These are phyloP conservation scores for Knoxia roxburghii DNA, from an alignment of 257 asterid genomes.

Conservation along the genomic window DNA sequence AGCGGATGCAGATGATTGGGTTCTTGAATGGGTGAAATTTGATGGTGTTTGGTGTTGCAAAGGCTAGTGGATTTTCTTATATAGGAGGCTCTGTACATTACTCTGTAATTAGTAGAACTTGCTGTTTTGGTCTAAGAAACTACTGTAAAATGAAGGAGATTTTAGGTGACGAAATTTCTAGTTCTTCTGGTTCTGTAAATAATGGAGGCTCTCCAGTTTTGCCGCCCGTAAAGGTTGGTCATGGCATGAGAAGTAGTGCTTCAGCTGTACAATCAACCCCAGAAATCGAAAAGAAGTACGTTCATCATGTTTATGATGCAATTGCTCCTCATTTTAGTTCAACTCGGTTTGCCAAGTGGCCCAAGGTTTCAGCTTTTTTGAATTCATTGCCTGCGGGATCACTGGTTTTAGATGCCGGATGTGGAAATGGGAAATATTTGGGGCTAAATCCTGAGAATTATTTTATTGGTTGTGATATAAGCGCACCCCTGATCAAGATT, in stretches of 20 bases:
- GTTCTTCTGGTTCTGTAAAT: slow-evolving; percentile 18
- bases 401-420: slow-evolving; percentile 82
- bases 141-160: slow-evolving; percentile 52
- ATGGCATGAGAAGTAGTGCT: slow-evolving; percentile 23
- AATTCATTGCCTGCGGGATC: slow-evolving; percentile 71
- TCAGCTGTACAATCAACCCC: slow-evolving; percentile 67
- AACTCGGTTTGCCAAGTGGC: slow-evolving; percentile 96
- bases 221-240: slow-evolving; percentile 36
- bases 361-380: slow-evolving; percentile 78
- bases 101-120: slow-evolving; percentile 8
- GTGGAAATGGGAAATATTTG: slow-evolving; percentile 93
- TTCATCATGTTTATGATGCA: slow-evolving; percentile 92
- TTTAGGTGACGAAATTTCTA: slow-evolving; percentile 17
- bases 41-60: slow-evolving; percentile 45
- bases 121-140: slow-evolving; percentile 15
- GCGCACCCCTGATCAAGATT: slow-evolving; percentile 69
- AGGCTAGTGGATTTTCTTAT: slow-evolving; percentile 18
- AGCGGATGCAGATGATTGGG: slow-evolving; percentile 19
- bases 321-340: slow-evolving; percentile 99
- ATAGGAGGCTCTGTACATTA: slow-evolving; percentile 15
- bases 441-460: slow-evolving; percentile 67
- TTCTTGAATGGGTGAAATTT: slow-evolving; percentile 26
- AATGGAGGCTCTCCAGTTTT: slow-evolving; percentile 36
- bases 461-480: slow-evolving; percentile 83
- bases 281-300: slow-evolving; percentile 89